A percentile compares a stretch with the other conserved stretches of the same genome.
These are phyloP conservation scores for Hypoxylon sp. DNA, from an alignment of 2,329 filamentous ascomycete genomes.

Conservation along the genomic window DNA sequence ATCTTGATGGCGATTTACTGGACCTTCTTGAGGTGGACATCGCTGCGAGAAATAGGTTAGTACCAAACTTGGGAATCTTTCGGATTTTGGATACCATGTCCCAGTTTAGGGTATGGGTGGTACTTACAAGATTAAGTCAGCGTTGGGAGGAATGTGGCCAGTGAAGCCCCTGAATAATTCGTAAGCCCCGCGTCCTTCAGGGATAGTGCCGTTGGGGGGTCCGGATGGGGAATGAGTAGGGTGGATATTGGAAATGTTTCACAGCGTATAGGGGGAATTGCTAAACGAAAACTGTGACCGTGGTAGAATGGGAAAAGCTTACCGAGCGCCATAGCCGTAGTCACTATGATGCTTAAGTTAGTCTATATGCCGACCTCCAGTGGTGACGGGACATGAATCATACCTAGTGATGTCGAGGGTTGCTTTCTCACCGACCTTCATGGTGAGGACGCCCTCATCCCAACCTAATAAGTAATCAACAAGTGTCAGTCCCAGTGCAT, in stretches of 20 bases:
- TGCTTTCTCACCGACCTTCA: constrained; percentile 93
- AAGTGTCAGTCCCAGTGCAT: constrained; percentile 29
- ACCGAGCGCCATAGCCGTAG: constrained; percentile 55
- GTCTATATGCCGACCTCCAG: constrained; percentile 17
- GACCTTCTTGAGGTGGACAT: constrained; percentile 51
- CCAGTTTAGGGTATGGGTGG: neutral
- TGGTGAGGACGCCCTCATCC: constrained; percentile 87
- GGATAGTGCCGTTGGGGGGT: constrained; percentile 5
- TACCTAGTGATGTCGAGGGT: constrained; percentile 85
- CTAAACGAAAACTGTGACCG: neutral
- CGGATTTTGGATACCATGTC: constrained; percentile 4
- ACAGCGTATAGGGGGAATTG: neutral
- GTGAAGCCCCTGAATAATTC: constrained; percentile 47
- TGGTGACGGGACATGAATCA: constrained; percentile 31
- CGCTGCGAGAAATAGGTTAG: constrained; percentile 42
- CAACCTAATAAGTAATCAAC: constrained; percentile 68
- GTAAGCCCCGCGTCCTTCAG: constrained; percentile 31
- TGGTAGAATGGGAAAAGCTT: constrained; percentile 39
- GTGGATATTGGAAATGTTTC: constrained; percentile 19
- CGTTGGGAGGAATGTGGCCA: constrained; percentile 52
- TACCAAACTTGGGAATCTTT: neutral
- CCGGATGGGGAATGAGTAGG: constrained; percentile 10
- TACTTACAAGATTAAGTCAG: constrained; percentile 56
- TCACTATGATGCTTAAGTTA: constrained; percentile 48
- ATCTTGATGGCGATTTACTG: constrained; percentile 41